These are phyloP conservation scores for Cocos nucifera DNA, from an alignment of 176 grass and related monocot genomes.

Conservation along the genomic window DNA sequence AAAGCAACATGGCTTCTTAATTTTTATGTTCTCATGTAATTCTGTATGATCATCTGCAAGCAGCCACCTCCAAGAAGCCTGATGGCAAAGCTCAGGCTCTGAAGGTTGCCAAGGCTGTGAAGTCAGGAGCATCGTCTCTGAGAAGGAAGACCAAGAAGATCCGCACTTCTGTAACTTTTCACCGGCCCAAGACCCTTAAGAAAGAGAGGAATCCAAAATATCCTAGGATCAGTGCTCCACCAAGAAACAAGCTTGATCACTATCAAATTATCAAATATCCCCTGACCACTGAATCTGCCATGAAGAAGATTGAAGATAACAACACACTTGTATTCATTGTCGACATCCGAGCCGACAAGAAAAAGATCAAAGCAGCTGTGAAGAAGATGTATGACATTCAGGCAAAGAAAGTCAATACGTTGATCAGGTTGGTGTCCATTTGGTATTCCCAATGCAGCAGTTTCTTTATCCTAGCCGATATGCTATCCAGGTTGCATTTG, in stretches of 20 bases:
- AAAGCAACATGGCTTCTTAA: no score
- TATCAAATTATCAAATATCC: slow-evolving; percentile 9
- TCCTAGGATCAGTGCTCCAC: slow-evolving; percentile 10
- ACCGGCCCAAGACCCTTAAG: slow-evolving; percentile 1
- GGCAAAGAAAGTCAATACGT: slow-evolving; percentile 13
- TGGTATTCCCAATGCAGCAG: no score
- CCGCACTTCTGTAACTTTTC: slow-evolving; percentile 4
- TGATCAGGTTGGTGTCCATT: neutral
- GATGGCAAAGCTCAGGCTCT: slow-evolving; percentile 1
- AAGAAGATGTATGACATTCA: slow-evolving; percentile 15
- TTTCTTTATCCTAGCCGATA: no score
- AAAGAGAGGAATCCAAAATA: slow-evolving; percentile 7
- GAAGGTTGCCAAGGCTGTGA: slow-evolving; percentile 8
- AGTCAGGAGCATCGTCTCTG: neutral
- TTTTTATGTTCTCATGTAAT: no score
- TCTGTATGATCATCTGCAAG: no score
- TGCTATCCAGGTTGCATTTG: no score
- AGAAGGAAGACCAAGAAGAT: slow-evolving; percentile 7
- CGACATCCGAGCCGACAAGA: slow-evolving; percentile 7
- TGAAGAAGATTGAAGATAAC: slow-evolving; percentile 14
- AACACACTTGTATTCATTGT: slow-evolving; percentile 13
- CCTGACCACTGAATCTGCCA: slow-evolving; percentile 10
- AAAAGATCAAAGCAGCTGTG: slow-evolving; percentile 9
- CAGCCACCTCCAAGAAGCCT: no score
- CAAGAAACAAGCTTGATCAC: slow-evolving; percentile 8